phyloP scores from a whole-genome alignment of 345 rosid genomes.

The Balakata baccata region DNA sequence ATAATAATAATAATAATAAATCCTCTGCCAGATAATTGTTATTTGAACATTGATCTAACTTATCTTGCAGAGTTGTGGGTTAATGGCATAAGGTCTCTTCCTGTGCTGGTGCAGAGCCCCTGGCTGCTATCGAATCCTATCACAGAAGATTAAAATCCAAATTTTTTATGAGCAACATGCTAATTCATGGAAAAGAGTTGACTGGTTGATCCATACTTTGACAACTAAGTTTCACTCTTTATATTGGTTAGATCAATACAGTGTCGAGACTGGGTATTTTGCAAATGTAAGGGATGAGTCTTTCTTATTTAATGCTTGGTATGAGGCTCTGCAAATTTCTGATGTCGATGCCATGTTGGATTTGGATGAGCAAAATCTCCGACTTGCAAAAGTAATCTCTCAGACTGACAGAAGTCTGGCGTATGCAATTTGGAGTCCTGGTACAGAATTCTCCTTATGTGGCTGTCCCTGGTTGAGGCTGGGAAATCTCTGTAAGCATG shows the following conservation, averaged over 20 bases:
- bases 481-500: slow-evolving; percentile 54
- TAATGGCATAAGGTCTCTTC: slow-evolving; percentile 38
- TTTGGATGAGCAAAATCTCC: slow-evolving; percentile 48
- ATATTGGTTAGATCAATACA: slow-evolving; percentile 46
- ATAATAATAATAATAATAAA: background rate
- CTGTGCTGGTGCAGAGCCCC: slow-evolving; percentile 41
- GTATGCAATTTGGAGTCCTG: slow-evolving; percentile 49
- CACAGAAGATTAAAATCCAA: slow-evolving; percentile 42
- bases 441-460: slow-evolving; percentile 52
- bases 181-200: slow-evolving; percentile 37
- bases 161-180: slow-evolving; percentile 35
- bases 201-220: slow-evolving; percentile 50
- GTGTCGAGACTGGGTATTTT: slow-evolving; percentile 42
- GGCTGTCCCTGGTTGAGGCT: slow-evolving; percentile 42
- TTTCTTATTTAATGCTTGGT: slow-evolving; percentile 45
- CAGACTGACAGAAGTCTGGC: slow-evolving; percentile 41
- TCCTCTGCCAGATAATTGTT: background rate
- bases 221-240: slow-evolving; percentile 48
- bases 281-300: slow-evolving; percentile 32
- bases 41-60: background rate
- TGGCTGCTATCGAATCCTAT: slow-evolving; percentile 53
- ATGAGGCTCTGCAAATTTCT: slow-evolving; percentile 39
- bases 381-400: slow-evolving; percentile 44
- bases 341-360: slow-evolving; percentile 41
- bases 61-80: slow-evolving; percentile 43